Base-by-base conservation (phyloP, 2,329 filamentous ascomycete genomes). In the Aspergillus brunneoviolaceus region DNA sequence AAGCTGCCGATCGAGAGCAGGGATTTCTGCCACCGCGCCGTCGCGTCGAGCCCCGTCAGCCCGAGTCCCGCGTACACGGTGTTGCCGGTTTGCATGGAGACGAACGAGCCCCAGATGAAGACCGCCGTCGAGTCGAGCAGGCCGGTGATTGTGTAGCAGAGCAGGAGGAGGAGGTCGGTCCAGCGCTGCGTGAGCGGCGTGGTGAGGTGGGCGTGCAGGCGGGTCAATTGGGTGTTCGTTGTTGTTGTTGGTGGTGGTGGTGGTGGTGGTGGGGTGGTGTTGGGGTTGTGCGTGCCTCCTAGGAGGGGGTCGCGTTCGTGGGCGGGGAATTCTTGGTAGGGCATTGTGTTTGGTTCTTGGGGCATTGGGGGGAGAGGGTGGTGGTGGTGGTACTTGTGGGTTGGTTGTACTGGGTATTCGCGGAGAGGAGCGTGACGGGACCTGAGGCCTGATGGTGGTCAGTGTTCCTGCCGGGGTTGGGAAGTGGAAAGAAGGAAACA, bases 11-110 rank as follows among this genome's bases (percentile, higher is more conserved):
- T 87, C 0, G 89, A 91, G 9, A 84, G 83, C n/a, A 84, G 81
- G 0, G 90, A 90, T 65, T 91, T 90, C 70, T 89, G 82, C 87
- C 87, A 91, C 53, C 88, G 82, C 12, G 77, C 77, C 3, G 69
- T 73, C 1, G 86, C 82, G 0, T 85, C 83, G 9, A 85, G 81
- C 3, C 71, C 72, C 14, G 68, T 61, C n/a, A 92, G 78, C 2
- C 90, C 90, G 2, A 93, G 82, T 9, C 89, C 90, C 14, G 92
- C 80, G 72, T 92, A 94, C 51, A 94, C 85, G 5, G 90, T 92
- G 74, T 94, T 94, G 85, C 89, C 89, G 33, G 90, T 93, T 71
- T 93, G 90, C 90, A 93, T 93, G 68, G 87, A 90, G 47, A 92
- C 89, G 67, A 94, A 94, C 2, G 88, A 88, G 12, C 89, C 89